These are phyloP conservation scores for Cubamyces sp. DNA, from an alignment of 768 basidiomycete species.

Conservation along the genomic window DNA sequence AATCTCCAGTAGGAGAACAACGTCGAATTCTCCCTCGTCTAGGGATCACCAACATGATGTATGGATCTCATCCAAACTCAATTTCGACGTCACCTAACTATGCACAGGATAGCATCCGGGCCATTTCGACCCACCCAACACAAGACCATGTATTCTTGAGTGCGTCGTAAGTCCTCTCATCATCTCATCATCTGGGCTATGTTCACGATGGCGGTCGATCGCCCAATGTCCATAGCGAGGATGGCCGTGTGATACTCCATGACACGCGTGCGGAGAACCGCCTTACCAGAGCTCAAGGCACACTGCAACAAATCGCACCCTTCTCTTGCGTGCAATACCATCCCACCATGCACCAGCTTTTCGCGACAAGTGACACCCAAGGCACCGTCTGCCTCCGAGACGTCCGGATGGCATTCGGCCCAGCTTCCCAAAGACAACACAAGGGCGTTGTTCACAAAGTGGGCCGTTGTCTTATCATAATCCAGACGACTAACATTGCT, in stretches of 20 bases:
- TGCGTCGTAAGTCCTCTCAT: constrained; percentile 55
- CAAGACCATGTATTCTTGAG: constrained; percentile 72
- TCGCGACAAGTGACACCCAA: constrained; percentile 61
- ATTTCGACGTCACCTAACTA: neutral
- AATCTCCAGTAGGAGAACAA: neutral
- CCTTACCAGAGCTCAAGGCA: constrained; percentile 48
- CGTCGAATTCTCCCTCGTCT: constrained; percentile 1
- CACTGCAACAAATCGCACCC: constrained; percentile 55
- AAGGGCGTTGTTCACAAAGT: constrained; percentile 63
- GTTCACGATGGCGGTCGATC: neutral
- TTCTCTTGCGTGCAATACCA: constrained; percentile 71
- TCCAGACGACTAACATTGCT: constrained; percentile 12
- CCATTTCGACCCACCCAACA: constrained; percentile 64
- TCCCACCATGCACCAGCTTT: constrained; percentile 68
- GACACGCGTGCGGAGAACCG: constrained; percentile 52
- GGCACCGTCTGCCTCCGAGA: constrained; percentile 73
- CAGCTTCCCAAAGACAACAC: constrained; percentile 44
- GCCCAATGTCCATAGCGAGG: constrained; percentile 48
- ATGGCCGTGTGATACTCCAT: constrained; percentile 66
- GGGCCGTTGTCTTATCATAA: constrained; percentile 19
- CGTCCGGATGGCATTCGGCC: constrained; percentile 73
- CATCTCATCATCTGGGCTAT: neutral
- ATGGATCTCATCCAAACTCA: neutral
- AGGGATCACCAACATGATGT: constrained; percentile 31
- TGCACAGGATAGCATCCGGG: constrained; percentile 65